Evolutionary conservation across 768 basidiomycete species (phyloP).

Genomic region (Boletus coccyginus): DNA sequence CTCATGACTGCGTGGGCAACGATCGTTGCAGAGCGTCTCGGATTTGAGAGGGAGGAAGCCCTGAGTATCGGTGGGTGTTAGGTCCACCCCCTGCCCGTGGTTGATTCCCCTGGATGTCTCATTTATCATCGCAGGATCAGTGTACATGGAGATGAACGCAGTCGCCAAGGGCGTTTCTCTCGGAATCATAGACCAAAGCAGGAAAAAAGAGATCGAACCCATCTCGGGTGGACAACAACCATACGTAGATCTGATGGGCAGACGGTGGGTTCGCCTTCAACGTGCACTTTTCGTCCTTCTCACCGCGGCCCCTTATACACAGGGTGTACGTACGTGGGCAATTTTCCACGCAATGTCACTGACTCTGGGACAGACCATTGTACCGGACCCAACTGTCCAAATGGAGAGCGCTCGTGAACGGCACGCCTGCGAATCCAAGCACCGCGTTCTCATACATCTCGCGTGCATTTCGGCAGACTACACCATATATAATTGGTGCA

Average conservation of each 20-base stretch:
- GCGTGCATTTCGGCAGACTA: constrained; percentile 74
- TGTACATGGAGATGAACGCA: constrained; percentile 92
- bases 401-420: constrained; percentile 82
- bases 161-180: constrained; percentile 80
- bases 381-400: constrained; percentile 64
- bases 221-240: constrained; percentile 63
- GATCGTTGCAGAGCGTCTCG: constrained; percentile 79
- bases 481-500: constrained; percentile 75
- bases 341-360: neutral
- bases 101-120: neutral
- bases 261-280: constrained; percentile 43
- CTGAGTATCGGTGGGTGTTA: constrained; percentile 75
- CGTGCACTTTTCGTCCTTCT: neutral
- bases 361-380: constrained; percentile 56
- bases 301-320: neutral
- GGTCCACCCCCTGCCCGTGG: neutral
- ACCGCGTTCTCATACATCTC: constrained; percentile 84
- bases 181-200: constrained; percentile 64
- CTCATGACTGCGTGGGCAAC: constrained; percentile 94
- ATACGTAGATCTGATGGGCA: constrained; percentile 83
- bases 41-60: constrained; percentile 87
- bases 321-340: constrained; percentile 39
- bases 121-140: constrained; percentile 59
- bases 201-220: constrained; percentile 55
- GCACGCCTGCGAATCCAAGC: constrained; percentile 65